phyloP scores from a whole-genome alignment of 2,329 filamentous ascomycete species.

The Acephala macrosclerotiorum region DNA sequence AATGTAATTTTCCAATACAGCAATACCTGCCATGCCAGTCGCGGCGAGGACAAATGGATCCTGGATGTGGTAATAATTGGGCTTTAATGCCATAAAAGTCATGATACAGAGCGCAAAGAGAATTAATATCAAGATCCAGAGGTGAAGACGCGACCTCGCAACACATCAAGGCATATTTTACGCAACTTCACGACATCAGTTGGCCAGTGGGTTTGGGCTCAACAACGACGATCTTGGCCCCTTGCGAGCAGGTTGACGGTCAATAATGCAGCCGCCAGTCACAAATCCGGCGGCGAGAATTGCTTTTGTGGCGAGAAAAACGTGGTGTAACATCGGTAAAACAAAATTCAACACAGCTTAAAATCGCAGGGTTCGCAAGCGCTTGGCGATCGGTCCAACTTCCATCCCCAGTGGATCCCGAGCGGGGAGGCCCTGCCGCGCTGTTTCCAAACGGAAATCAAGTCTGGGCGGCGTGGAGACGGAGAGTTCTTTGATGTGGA shows the following conservation, averaged over 20 bases:
- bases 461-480: neutral
- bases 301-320: neutral
- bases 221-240: neutral
- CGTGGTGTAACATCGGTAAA: constrained; percentile 2
- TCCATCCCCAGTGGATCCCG: neutral
- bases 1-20: neutral
- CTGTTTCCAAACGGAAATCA: neutral
- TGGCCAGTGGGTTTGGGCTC: no score
- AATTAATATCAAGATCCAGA: no score
- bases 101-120: no score
- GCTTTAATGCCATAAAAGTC: no score
- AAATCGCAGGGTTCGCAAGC: neutral
- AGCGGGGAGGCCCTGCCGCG: neutral
- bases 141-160: no score
- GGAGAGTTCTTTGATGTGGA: neutral
- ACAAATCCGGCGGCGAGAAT: neutral
- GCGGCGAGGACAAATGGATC: no score
- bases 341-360: neutral
- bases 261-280: neutral
- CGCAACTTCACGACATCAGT: no score
- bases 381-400: neutral
- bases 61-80: no score
- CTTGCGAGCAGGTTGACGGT: neutral
- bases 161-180: no score
- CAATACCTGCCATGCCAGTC: neutral